These are phyloP conservation scores for Candida glaebosa DNA, from an alignment of 805 yeast species.

Conservation along the genomic window DNA sequence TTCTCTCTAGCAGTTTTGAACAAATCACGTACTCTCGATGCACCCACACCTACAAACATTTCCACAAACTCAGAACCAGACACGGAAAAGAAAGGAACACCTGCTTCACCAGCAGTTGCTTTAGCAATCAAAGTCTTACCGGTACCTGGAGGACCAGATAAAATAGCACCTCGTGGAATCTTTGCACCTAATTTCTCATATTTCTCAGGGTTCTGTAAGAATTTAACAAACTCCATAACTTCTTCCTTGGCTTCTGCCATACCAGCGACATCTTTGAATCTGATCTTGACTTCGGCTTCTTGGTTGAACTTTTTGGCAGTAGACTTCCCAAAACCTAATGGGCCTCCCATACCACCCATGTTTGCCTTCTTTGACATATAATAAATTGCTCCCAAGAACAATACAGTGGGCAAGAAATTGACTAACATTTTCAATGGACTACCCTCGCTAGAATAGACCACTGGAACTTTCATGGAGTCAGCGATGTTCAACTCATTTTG, in stretches of 20 bases:
- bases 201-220: conserved; percentile 83
- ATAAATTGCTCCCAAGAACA: conserved; percentile 84
- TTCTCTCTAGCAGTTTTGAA: conserved; percentile 88
- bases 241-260: conserved; percentile 96
- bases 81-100: conserved; percentile 93
- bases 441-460: conserved; percentile 71
- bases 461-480: conserved; percentile 70
- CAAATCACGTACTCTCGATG: conserved; percentile 93
- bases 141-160: conserved; percentile 99
- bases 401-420: conserved; percentile 83
- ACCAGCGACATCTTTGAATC: conserved; percentile 95
- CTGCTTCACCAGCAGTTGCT: conserved; percentile 99
- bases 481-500: conserved; percentile 68
- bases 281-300: conserved; percentile 84
- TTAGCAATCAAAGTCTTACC: conserved; percentile 96
- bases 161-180: conserved; percentile 96
- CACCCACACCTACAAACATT: conserved; percentile 99
- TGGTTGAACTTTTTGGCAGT: conserved; percentile 89
- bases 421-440: conserved; percentile 58
- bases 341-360: conserved; percentile 77
- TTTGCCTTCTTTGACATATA: conserved; percentile 73
- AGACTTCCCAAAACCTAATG: conserved; percentile 81
- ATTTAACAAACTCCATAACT: conserved; percentile 95
- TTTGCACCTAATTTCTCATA: conserved; percentile 94
- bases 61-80: conserved; percentile 98